These are phyloP conservation scores for Amylocarpus encephaloides DNA, from an alignment of 2,329 filamentous ascomycete species.

Conservation along the genomic window DNA sequence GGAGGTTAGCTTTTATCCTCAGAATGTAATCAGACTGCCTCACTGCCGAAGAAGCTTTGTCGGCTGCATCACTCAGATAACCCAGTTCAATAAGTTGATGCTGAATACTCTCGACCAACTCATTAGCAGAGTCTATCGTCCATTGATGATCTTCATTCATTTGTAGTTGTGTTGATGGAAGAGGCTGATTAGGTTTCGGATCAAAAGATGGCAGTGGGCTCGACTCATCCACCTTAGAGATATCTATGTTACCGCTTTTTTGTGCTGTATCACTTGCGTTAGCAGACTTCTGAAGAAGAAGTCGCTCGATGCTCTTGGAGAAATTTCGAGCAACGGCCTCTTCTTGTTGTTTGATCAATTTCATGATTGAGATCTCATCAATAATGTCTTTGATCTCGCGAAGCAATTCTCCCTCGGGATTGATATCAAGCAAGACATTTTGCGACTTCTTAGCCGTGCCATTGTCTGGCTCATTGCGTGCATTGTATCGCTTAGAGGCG, in stretches of 20 bases:
- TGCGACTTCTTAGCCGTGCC: slow-evolving; percentile 8
- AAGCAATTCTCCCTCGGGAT: slow-evolving; percentile 36
- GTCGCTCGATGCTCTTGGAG: slow-evolving; percentile 3
- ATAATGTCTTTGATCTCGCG: slow-evolving; percentile 40
- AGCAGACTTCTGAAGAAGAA: neutral
- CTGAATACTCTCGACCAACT: neutral
- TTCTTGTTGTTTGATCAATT: slow-evolving; percentile 31
- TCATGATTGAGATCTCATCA: slow-evolving; percentile 42
- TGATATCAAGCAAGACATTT: slow-evolving; percentile 34
- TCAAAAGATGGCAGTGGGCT: too few species aligned
- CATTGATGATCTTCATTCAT: too few species aligned
- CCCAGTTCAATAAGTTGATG: too few species aligned
- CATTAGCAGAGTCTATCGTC: neutral
- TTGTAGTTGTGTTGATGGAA: too few species aligned
- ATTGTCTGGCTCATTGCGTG: slow-evolving; percentile 3
- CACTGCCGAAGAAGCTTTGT: neutral
- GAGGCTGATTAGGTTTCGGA: neutral
- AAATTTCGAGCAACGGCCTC: slow-evolving; percentile 7
- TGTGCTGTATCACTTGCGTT: too few species aligned
- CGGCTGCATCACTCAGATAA: neutral
- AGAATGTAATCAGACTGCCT: neutral
- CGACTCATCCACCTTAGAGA: too few species aligned
- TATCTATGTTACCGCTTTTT: neutral
- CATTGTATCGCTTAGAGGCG: slow-evolving; percentile 8
- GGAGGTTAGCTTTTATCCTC: neutral